Conservation (phyloP, 164 flowering plant species). For the Buxus sempervirens region DNA sequence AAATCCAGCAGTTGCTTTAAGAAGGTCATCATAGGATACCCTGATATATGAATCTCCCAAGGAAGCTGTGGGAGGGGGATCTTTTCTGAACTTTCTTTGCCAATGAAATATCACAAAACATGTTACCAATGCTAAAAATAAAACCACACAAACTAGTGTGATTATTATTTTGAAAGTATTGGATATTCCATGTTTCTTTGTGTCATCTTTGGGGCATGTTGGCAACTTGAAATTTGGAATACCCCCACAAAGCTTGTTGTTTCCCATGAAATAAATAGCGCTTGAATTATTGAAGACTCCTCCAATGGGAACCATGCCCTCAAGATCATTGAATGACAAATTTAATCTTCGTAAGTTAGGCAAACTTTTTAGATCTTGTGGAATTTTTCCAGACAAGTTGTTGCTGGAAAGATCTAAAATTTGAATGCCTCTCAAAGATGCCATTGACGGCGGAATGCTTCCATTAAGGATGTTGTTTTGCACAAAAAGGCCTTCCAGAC, state of each 20-base stretch:
- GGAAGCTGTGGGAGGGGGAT: background rate
- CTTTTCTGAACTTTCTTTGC: background rate
- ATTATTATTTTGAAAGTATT: too few relatives aligned
- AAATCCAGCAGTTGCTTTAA: conserved; percentile 4
- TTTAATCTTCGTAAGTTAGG: background rate
- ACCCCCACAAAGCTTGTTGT: background rate
- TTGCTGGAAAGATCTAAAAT: background rate
- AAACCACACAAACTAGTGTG: background rate
- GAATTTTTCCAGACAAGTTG: background rate
- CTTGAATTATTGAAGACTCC: background rate
- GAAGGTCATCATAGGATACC: conserved; percentile 3
- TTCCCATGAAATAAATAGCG: background rate
- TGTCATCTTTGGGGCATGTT: background rate
- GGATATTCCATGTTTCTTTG: background rate
- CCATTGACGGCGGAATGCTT: background rate
- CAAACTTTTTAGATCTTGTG: background rate
- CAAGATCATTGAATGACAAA: background rate
- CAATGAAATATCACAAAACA: background rate
- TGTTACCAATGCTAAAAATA: background rate
- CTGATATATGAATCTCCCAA: background rate
- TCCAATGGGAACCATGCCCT: background rate
- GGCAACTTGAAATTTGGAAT: background rate
- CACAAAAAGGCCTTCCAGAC: background rate
- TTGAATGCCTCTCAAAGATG: background rate
- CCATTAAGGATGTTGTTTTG: background rate